Conservation (phyloP, 768 basidiomycete genomes). For the Zangia roseola region DNA sequence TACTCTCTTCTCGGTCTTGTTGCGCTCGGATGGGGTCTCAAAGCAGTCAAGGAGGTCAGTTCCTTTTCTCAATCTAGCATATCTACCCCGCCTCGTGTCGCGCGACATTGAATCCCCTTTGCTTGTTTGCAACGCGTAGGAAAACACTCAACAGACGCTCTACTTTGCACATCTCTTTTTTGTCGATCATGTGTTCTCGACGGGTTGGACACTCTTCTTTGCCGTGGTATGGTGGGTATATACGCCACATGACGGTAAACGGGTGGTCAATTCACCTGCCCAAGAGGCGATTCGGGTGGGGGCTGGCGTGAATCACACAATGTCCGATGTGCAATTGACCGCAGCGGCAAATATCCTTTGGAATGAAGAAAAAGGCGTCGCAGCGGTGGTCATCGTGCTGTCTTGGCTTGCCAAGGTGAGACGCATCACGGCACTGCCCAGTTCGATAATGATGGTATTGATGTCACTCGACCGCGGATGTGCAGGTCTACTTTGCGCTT, state of each 20-base stretch:
- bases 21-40: conserved; percentile 83
- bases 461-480: conserved; percentile 2
- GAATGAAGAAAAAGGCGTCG: conserved; percentile 85
- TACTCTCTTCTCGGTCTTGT: conserved; percentile 86
- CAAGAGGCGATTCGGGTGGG: conserved; percentile 81
- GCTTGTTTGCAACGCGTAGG: conserved; percentile 45
- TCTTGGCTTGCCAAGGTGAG: conserved; percentile 90
- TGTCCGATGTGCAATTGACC: conserved; percentile 65
- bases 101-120: not conserved
- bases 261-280: conserved; percentile 78
- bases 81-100: not conserved
- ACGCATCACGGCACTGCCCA: not conserved
- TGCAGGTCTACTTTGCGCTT: conserved; percentile 86
- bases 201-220: conserved; percentile 91
- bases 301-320: conserved; percentile 48
- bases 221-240: conserved; percentile 88
- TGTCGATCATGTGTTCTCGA: conserved; percentile 87
- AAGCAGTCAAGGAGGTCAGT: conserved; percentile 80
- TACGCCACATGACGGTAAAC: conserved; percentile 87
- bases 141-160: conserved; percentile 80
- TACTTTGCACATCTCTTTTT: conserved; percentile 92
- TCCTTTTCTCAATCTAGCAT: too few relatives aligned
- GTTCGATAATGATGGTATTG: not conserved
- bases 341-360: conserved; percentile 80
- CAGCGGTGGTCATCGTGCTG: conserved; percentile 69